phyloP scores from a whole-genome alignment of 2,329 filamentous ascomycete genomes.

The Cladosporium sp. region DNA sequence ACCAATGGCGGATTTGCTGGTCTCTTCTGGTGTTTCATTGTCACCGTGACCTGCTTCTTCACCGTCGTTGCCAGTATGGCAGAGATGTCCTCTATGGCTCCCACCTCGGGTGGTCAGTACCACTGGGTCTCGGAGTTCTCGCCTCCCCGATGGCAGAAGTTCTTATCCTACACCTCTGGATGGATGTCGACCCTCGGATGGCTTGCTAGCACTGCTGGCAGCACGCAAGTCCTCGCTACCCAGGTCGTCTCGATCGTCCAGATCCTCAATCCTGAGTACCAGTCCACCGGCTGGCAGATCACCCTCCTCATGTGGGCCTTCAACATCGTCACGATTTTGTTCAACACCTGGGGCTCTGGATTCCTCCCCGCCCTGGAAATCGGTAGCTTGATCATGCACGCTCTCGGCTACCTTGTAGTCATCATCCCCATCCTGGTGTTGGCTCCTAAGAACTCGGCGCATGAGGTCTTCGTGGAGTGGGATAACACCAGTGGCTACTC shows the following conservation, averaged over 20 bases:
- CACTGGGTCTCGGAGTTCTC: slow-evolving; percentile 31
- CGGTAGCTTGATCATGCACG: slow-evolving; percentile 22
- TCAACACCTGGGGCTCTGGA: slow-evolving; percentile 28
- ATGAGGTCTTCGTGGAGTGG: slow-evolving; percentile 26
- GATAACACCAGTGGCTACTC: slow-evolving; percentile 23
- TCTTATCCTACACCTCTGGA: slow-evolving; percentile 20
- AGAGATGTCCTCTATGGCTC: slow-evolving; percentile 31
- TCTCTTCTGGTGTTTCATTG: slow-evolving; percentile 29
- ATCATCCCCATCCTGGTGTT: slow-evolving; percentile 26
- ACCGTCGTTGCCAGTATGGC: slow-evolving; percentile 26
- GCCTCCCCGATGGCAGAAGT: slow-evolving; percentile 25
- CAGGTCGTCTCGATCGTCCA: slow-evolving; percentile 34
- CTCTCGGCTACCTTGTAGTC: slow-evolving; percentile 27
- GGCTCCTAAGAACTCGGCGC: slow-evolving; percentile 27
- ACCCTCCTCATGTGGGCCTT: slow-evolving; percentile 29
- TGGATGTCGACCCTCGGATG: slow-evolving; percentile 35
- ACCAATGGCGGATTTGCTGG: slow-evolving; percentile 28
- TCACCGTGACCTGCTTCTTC: slow-evolving; percentile 23
- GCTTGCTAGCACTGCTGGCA: slow-evolving; percentile 30
- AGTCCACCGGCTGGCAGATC: slow-evolving; percentile 24
- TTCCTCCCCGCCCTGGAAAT: slow-evolving; percentile 35
- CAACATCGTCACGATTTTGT: slow-evolving; percentile 31
- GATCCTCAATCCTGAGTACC: slow-evolving; percentile 26
- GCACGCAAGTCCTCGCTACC: slow-evolving; percentile 31
- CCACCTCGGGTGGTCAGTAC: slow-evolving; percentile 28